phyloP scores from a whole-genome alignment of 306 rosid species.

The Quillaja saponaria region DNA sequence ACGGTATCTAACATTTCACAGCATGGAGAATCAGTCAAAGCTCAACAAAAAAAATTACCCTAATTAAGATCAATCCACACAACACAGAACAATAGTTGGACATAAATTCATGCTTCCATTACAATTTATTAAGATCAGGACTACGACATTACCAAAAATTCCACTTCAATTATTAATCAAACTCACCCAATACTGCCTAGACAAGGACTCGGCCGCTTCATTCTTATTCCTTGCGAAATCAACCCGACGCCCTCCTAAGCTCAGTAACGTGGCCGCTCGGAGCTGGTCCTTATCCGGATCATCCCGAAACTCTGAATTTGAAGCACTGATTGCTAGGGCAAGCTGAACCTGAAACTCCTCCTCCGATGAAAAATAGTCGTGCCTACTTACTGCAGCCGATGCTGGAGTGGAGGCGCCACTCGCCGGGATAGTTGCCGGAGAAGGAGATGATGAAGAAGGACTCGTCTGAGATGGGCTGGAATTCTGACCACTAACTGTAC shows the following conservation, averaged over 20 bases:
- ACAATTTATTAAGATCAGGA: conserved; percentile 18
- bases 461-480: conserved; percentile 44
- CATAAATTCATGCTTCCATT: conserved; percentile 9
- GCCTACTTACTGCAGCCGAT: conserved; percentile 38
- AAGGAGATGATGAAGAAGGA: conserved; percentile 54
- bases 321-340: conserved; percentile 97
- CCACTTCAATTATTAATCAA: conserved; percentile 9
- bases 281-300: conserved; percentile 97
- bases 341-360: conserved; percentile 98
- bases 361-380: conserved; percentile 81
- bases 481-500: conserved; percentile 25
- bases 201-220: conserved; percentile 66
- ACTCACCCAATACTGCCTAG: conserved; percentile 97
- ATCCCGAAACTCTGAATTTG: conserved; percentile 75
- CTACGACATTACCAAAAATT: neutral
- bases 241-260: conserved; percentile 62
- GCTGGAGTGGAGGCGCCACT: conserved; percentile 20
- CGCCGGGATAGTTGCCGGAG: conserved; percentile 18
- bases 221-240: conserved; percentile 53
- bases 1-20: conserved; percentile 35
- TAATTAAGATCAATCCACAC: neutral
- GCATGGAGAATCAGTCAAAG: neutral
- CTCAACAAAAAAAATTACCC: neutral
- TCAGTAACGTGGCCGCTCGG: conserved; percentile 80
- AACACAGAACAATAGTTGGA: neutral